phyloP scores from a whole-genome alignment of 371 early-diverging fungal genomes.

The Funneliformis caledonium region DNA sequence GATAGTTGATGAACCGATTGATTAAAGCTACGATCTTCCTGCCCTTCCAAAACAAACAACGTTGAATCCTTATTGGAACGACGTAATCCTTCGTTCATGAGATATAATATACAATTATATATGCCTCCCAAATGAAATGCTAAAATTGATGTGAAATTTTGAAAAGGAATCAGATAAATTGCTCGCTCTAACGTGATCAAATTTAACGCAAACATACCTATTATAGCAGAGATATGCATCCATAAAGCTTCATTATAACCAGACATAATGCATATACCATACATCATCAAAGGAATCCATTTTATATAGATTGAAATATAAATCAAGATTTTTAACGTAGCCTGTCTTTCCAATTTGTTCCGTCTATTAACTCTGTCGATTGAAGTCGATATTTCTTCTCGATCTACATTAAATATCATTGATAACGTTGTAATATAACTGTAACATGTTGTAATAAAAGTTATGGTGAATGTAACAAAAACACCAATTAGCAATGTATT shows the following conservation, averaged over 20 bases:
- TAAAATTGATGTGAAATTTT: background rate
- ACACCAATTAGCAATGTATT: background rate
- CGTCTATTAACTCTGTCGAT: slow-evolving; percentile 1
- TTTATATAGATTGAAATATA: slow-evolving; percentile 8
- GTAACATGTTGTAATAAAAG: background rate
- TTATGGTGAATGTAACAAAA: background rate
- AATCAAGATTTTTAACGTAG: slow-evolving; percentile 10
- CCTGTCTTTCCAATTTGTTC: slow-evolving; percentile 18
- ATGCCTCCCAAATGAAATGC: too few relatives aligned
- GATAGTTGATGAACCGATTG: too few relatives aligned
- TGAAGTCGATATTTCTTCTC: background rate
- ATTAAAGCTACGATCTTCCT: too few relatives aligned
- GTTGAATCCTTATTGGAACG: too few relatives aligned
- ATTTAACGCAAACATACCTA: background rate
- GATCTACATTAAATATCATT: slow-evolving; percentile 19
- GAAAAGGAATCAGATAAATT: background rate
- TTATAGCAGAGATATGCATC: background rate
- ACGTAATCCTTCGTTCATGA: too few relatives aligned
- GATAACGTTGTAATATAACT: background rate
- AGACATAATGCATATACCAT: background rate
- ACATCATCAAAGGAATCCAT: background rate
- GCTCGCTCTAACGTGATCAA: too few relatives aligned
- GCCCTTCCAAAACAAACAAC: too few relatives aligned
- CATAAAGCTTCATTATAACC: background rate
- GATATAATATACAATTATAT: too few relatives aligned